Base-by-base conservation (phyloP, 148 eudicot genomes). In the Persicaria maculosa region DNA sequence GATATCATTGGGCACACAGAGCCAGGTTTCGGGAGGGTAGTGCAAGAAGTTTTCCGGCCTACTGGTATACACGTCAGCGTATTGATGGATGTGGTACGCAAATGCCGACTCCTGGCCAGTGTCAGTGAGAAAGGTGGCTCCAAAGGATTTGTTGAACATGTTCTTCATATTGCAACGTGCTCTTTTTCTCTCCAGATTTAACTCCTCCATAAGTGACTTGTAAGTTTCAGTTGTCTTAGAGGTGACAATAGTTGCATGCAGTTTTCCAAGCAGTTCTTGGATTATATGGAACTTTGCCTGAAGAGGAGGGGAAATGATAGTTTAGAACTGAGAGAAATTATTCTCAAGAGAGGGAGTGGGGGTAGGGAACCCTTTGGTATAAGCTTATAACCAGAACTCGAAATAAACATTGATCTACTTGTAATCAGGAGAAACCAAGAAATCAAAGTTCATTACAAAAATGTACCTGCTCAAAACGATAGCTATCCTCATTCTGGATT, bases 11-110 rank as follows among this genome's bases (percentile, higher is more conserved):
- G 99, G 99, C 46, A 82, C 97, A 79, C 86, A 91, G 76, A 90
- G 92, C 99, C 97, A 95, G 25, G 97, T 92, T 73, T 95, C 97
- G 0, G 92, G 81, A 50, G 89, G 97, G 86, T 89, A 87, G 74
- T 84, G 85, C 80, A 95, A 68, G 79, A 95, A 95, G 80, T 95
- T 95, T 75, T 95, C 99, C 2, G 99, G 94, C 84, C 86, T 92
- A 80, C 99, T 95, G 69, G 98, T 95, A 74, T 95, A 95, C 44
- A 95, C 96, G 78, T 95, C 97, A 43, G 98, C 98, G 74, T 92
- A 95, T 72, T 80, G 97, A 84, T 95, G 98, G 81, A 95, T 95
- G 77, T 87, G 87, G 76, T 95, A 92, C 11, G 97, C 89, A 81
- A 95, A 95, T 40, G 97, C 85, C 44, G 99, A 95, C 84, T 95